Percentiles rank a stretch among this genome's conserved stretches.
Evolutionary conservation across 306 rosid species (phyloP).

Genomic region (Sindora glabra): DNA sequence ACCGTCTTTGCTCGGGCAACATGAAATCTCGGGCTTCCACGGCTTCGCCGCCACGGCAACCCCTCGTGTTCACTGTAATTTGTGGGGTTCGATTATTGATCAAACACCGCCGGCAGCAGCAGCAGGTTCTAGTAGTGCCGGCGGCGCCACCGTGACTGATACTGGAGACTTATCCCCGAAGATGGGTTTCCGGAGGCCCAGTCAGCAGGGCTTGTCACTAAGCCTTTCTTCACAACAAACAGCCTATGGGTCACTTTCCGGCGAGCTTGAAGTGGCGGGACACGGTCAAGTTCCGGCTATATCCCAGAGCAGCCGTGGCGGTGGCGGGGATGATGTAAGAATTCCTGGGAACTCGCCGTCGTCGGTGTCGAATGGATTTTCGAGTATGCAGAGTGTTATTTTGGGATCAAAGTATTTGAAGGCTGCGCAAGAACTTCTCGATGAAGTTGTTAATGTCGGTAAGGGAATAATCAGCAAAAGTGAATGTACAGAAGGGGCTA

Average conservation of each 20-base stretch:
- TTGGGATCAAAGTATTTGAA: constrained; percentile 57
- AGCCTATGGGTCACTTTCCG: constrained; percentile 16
- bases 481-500: background rate
- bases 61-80: constrained; percentile 25
- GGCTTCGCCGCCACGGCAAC: background rate
- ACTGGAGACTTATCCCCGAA: background rate
- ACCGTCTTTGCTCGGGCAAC: constrained; percentile 11
- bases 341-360: constrained; percentile 20
- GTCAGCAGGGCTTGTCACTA: constrained; percentile 54
- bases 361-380: constrained; percentile 24
- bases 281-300: constrained; percentile 2
- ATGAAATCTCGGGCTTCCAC: constrained; percentile 25
- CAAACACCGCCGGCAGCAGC: constrained; percentile 1
- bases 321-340: background rate
- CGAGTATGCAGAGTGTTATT: constrained; percentile 26
- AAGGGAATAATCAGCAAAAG: constrained; percentile 21
- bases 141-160: background rate
- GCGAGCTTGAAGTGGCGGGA: constrained; percentile 11
- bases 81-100: constrained; percentile 28
- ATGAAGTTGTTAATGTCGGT: constrained; percentile 63
- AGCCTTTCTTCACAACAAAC: constrained; percentile 56
- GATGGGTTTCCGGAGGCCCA: constrained; percentile 14
- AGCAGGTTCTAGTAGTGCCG: constrained; percentile 8
- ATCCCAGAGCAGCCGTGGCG: constrained; percentile 9
- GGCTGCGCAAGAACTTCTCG: constrained; percentile 59